Base-by-base conservation (phyloP, 2,329 filamentous ascomycete genomes). In the Pseudogymnoascus sp. region DNA sequence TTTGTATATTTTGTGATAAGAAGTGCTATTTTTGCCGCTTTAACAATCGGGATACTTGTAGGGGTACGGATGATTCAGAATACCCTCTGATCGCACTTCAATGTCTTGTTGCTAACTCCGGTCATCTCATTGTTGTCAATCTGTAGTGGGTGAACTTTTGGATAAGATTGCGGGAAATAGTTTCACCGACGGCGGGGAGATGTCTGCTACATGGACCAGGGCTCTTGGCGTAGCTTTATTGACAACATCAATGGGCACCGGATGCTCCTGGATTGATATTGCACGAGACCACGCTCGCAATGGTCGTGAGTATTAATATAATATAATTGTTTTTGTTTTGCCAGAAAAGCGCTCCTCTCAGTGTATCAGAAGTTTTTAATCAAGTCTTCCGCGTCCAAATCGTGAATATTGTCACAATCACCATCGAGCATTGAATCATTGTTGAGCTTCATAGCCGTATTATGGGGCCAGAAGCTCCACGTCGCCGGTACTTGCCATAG, bases 391-490 rank as follows among this genome's bases (percentile, higher is more conserved):
- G 45, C 45, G 27, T 52, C 45, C 27, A 52, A 52, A 52, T 15
- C 45, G 45, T 52, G 45, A 52, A 52, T 52, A 52, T 52, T 52
- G 45, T 52, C 45, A 52, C 45, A 15, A 15, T 31, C 45, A 52
- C n/a, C 45, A 6, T 5, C 45, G 45, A 13, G 2, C 27, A 31
- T 52, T 52, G 45, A 31, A 10, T 52, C 45, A 31, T 31, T 52
- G 3, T 52, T 52, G 27, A 52, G 45, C 25, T 31, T 52, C 10
- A 31, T 52, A 18, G 31, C 25, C 27, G 10, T 52, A 25, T 31
- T 52, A 52, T 31, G 45, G 45, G 27, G 45, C 27, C 21, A 31
- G 45, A 52, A 52, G 45, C 45, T 31, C 45, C 27, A 52, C 45
- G 7, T 12, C 27, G 27, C 45, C n/a, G 27, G 27, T 7, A 52